Base-by-base conservation (phyloP, 202 grass and related monocot species). In the Zoysia matrella region DNA sequence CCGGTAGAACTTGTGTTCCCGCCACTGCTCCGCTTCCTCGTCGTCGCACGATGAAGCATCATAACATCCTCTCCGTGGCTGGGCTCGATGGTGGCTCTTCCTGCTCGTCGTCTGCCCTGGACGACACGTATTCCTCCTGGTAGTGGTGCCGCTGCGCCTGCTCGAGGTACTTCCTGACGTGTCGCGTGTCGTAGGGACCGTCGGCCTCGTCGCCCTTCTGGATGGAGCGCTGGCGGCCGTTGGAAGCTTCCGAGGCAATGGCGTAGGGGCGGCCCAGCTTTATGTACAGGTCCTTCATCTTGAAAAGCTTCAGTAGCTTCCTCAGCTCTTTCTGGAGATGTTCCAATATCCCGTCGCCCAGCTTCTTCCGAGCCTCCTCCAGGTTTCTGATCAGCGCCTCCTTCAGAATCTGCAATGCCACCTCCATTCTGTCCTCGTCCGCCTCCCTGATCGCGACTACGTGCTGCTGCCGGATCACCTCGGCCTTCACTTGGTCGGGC, bases 31-130 rank as follows among this genome's bases (percentile, higher is more conserved):
- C 0, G 22, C 22, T 22, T 22, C 22, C 22, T 22, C 22, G 22
- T 22, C 22, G 22, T 22, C 22, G 22, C 22, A 22, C 22, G 22
- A 22, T 22, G 22, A 22, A 22, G 22, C 22, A 22, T 22, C 22
- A 22, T 22, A 22, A 22, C 22, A 22, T 22, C 22, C 22, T 22
- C 22, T 22, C 22, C 22, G 22, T 22, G 22, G 22, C 22, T 22
- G 22, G 22, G 22, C 22, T 22, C 22, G 22, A 22, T 22, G 22
- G 22, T 22, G 22, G 22, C 7, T 51, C 8, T 9, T 51, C 49
- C 76, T 7, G 57, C 60, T 3, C 69, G 11, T 86, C 83, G 0
- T 86, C 69, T 41, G 73, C 76, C 1, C 60, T 76, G 3, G 83
- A 49, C 2, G 67, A 49, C 2, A 63, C 11, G 16, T 47, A 16